A percentile compares a stretch with the other conserved stretches of the same genome.
Evolutionary conservation across 352 stramenopile genomes (phyloP).

Genomic region (Phytophthora pluvialis): DNA sequence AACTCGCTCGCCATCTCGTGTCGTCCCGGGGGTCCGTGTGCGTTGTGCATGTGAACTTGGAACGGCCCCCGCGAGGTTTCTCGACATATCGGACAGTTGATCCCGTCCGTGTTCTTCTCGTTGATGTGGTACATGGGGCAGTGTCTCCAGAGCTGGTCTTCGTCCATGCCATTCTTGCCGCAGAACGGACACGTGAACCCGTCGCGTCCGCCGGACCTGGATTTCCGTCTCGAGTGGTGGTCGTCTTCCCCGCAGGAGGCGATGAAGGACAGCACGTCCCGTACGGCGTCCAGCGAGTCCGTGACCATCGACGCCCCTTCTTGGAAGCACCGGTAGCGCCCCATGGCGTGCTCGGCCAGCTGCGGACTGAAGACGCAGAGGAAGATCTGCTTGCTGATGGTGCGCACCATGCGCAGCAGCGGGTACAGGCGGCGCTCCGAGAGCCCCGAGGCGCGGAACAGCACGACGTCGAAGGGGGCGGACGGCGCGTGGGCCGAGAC

Average conservation of each 20-base stretch:
- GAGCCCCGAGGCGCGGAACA: slow-evolving; percentile 69
- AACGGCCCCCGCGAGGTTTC: slow-evolving; percentile 72
- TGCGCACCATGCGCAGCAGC: slow-evolving; percentile 67
- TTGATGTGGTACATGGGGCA: slow-evolving; percentile 89
- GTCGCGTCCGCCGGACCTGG: slow-evolving; percentile 26
- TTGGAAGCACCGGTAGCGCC: slow-evolving; percentile 79
- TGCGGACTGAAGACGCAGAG: slow-evolving; percentile 86
- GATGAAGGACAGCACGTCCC: slow-evolving; percentile 73
- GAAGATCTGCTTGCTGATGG: slow-evolving; percentile 85
- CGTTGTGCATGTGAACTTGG: slow-evolving; percentile 89
- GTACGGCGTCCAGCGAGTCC: slow-evolving; percentile 65
- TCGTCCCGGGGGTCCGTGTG: slow-evolving; percentile 75
- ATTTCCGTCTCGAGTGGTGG: slow-evolving; percentile 23
- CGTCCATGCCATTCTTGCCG: slow-evolving; percentile 67
- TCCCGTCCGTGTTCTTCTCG: slow-evolving; percentile 74
- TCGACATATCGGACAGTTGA: slow-evolving; percentile 79
- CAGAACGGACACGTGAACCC: slow-evolving; percentile 80
- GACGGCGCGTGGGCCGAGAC: slow-evolving; percentile 2
- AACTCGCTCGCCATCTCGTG: slow-evolving; percentile 88
- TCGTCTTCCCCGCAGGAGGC: slow-evolving; percentile 41
- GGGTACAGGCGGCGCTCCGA: slow-evolving; percentile 55
- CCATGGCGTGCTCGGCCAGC: slow-evolving; percentile 70
- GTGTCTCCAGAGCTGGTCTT: slow-evolving; percentile 87
- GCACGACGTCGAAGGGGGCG: slow-evolving; percentile 67
- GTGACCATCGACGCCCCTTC: slow-evolving; percentile 87